Conservation (phyloP, 2,329 filamentous ascomycete genomes). For the Alternaria triticina region DNA sequence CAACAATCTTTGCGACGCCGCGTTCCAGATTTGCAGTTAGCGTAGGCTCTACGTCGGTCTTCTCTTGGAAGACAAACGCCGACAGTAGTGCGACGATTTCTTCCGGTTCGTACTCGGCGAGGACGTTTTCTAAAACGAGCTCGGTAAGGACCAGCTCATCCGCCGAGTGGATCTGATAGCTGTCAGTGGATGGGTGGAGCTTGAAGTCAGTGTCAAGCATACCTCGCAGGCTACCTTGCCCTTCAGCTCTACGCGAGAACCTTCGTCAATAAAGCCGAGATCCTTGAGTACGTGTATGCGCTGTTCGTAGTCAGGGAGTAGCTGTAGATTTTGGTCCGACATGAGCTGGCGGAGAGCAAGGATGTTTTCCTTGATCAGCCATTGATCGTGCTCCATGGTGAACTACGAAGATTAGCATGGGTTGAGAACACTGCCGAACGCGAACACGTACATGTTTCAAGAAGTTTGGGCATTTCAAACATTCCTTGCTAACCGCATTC, state of each 20-base stretch:
- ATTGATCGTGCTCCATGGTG: slow-evolving; percentile 95
- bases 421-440: neutral
- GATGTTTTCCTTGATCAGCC: slow-evolving; percentile 95
- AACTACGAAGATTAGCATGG: slow-evolving; percentile 63
- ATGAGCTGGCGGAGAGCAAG: slow-evolving; percentile 83
- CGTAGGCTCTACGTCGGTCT: slow-evolving; percentile 81
- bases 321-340: slow-evolving; percentile 94
- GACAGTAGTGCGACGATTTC: slow-evolving; percentile 95
- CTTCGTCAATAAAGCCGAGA: slow-evolving; percentile 87
- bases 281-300: slow-evolving; percentile 91
- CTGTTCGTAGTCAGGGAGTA: slow-evolving; percentile 96
- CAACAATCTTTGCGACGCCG: slow-evolving; percentile 84
- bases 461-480: slow-evolving; percentile 76
- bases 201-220: slow-evolving; percentile 16
- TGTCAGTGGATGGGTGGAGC: slow-evolving; percentile 9
- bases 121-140: slow-evolving; percentile 92
- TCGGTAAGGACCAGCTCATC: slow-evolving; percentile 97
- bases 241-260: slow-evolving; percentile 89
- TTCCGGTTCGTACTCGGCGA: slow-evolving; percentile 92
- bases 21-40: slow-evolving; percentile 82
- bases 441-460: slow-evolving; percentile 78
- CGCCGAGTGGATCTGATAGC: slow-evolving; percentile 78
- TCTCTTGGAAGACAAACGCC: slow-evolving; percentile 97
- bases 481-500: slow-evolving; percentile 68
- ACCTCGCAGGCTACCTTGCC: slow-evolving; percentile 96